Conservation (phyloP, 2,329 filamentous ascomycete genomes). For the Dactylellina drechsleri region DNA sequence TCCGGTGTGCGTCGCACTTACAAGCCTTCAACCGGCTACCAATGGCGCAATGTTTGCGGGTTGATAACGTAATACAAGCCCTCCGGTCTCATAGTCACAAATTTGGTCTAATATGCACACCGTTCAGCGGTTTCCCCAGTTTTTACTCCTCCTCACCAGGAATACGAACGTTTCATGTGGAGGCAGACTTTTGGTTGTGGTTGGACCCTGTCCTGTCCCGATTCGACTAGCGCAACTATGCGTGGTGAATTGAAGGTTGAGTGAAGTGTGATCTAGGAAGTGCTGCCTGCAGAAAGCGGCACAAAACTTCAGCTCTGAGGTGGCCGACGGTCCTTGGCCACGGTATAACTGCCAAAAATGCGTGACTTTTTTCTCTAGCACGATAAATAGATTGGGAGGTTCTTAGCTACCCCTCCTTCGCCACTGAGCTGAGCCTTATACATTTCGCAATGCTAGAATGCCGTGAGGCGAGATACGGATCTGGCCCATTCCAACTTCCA, state of each 20-base stretch:
- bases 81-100: constrained; percentile 23
- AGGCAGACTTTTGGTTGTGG: constrained; percentile 39
- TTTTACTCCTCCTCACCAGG: constrained; percentile 17
- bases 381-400: background rate
- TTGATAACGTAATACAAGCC: constrained; percentile 52
- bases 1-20: constrained; percentile 47
- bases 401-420: constrained; percentile 39
- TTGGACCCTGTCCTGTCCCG: constrained; percentile 24
- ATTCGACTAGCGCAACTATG: constrained; percentile 38
- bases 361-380: constrained; percentile 7
- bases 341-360: background rate
- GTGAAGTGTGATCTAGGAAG: constrained; percentile 39
- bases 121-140: constrained; percentile 44
- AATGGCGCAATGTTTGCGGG: constrained; percentile 54
- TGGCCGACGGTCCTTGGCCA: background rate
- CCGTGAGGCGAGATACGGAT: constrained; percentile 25
- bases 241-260: constrained; percentile 12
- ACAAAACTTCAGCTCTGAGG: constrained; percentile 42
- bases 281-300: constrained; percentile 50
- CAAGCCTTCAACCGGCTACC: constrained; percentile 50
- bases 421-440: constrained; percentile 37
- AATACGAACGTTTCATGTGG: constrained; percentile 49
- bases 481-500: constrained; percentile 29
- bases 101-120: constrained; percentile 14
- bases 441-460: constrained; percentile 18